phyloP scores from a whole-genome alignment of 2,329 filamentous ascomycete species.

The Fusarium nodosum region DNA sequence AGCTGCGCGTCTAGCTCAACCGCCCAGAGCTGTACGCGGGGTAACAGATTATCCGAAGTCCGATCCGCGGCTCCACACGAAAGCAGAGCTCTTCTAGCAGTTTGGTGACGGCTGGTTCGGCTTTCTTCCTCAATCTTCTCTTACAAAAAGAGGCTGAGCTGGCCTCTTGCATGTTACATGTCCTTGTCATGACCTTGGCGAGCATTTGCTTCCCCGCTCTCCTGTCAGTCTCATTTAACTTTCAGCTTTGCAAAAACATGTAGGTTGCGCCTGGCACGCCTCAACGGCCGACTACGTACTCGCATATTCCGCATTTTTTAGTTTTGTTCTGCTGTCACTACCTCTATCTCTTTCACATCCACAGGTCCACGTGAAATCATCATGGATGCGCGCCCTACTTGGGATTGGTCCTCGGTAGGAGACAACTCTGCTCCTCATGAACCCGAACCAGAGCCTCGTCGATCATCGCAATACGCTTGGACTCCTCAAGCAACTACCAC shows the following conservation, averaged over 20 bases:
- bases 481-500: constrained; percentile 23
- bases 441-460: constrained; percentile 25
- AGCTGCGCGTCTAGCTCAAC: constrained; percentile 57
- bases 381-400: constrained; percentile 50
- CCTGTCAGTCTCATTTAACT: constrained; percentile 25
- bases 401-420: constrained; percentile 48
- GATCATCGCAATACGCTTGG: constrained; percentile 20
- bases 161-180: constrained; percentile 47
- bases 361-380: constrained; percentile 40
- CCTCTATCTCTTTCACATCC: constrained; percentile 35
- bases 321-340: constrained; percentile 21
- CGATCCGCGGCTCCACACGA: constrained; percentile 26
- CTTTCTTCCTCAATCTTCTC: constrained; percentile 45
- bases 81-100: constrained; percentile 37
- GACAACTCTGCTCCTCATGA: constrained; percentile 28
- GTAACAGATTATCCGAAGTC: constrained; percentile 48
- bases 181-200: constrained; percentile 42
- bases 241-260: constrained; percentile 45
- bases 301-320: constrained; percentile 19
- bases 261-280: constrained; percentile 48
- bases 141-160: constrained; percentile 49
- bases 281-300: constrained; percentile 32
- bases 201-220: constrained; percentile 43
- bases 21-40: constrained; percentile 47
- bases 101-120: constrained; percentile 48